These are phyloP conservation scores for Senna tora DNA, from an alignment of 306 rosid genomes.

Conservation along the genomic window DNA sequence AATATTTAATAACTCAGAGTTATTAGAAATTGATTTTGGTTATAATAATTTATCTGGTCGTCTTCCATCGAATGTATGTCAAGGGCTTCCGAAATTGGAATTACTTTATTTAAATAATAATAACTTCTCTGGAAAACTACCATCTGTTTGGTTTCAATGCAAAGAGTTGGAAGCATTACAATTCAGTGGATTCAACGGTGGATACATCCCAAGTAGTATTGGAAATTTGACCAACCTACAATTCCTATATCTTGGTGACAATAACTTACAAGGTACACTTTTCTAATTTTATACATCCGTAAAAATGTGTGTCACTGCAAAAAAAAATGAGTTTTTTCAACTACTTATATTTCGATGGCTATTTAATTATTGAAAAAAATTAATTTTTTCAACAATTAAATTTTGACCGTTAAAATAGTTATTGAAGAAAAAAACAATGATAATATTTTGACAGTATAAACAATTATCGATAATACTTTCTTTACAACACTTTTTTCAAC, in stretches of 20 bases:
- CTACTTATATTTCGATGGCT: no score
- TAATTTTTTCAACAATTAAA: no score
- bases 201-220: conserved; percentile 29
- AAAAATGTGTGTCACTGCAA: no score
- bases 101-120: background rate
- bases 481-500: no score
- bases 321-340: no score
- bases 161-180: conserved; percentile 7
- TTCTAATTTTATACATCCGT: no score
- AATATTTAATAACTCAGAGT: conserved; percentile 27
- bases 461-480: no score
- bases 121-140: conserved; percentile 24
- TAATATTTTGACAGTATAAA: no score
- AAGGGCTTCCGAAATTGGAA: conserved; percentile 22
- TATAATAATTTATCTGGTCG: background rate
- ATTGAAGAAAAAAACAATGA: no score
- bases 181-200: conserved; percentile 15
- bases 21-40: conserved; percentile 9
- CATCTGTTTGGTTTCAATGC: conserved; percentile 27
- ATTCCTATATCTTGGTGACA: background rate
- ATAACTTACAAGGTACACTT: conserved; percentile 32
- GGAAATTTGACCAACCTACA: conserved; percentile 26
- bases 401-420: no score
- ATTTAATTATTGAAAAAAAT: no score
- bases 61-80: conserved; percentile 32